Evolutionary conservation across 2,329 filamentous ascomycete genomes (phyloP), one percentile per base, ranked within the genome.

Genomic region (Aspergillus novofumigatus): DNA sequence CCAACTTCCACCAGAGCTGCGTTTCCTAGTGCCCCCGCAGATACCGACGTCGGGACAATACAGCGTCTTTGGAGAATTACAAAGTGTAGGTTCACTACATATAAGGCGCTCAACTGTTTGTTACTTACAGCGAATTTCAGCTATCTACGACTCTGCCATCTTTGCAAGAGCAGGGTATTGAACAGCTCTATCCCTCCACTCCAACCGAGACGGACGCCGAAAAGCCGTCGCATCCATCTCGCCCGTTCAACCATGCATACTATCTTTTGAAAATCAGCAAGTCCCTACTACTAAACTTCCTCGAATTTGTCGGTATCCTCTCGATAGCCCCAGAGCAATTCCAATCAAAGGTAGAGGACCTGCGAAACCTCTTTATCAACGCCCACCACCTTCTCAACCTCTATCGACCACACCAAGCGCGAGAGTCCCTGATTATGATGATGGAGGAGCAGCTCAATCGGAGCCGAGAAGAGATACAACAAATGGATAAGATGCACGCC

Each of bases 311-410:
- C 0, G 91, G 91, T 25, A 78, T 89, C 14, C 78, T 95, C 56
- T 82, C 84, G 9, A 75, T 84, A n/a, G 82, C 87, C 49, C 89
- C 91, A 0, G 80, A 82, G 47, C 78, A 88, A 70, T 88, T 86
- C 52, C 79, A 83, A 26, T 81, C 85, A 45, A 96, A 96, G 71
- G 81, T 93, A 49, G 80, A 85, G 48, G 89, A 97, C 72, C 76
- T 99, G 32, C 83, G 89, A 66, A 92, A 88, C 17, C 78, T 97
- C 28, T 88, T 96, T 61, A 87, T 93, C 72, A 97, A 97, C 72
- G 89, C 95, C 68, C 92, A 97, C 75, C 91, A 95, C 68, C 82
- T 96, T 54, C 86, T 97, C 63, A 99, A 99, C 73, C 88, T 96
- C 73, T 97, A 96, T 75, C 84, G 93, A 32, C 92, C 92, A 9